Evolutionary conservation across 345 rosid genomes (phyloP).

Genomic region (Syzygium aromaticum): DNA sequence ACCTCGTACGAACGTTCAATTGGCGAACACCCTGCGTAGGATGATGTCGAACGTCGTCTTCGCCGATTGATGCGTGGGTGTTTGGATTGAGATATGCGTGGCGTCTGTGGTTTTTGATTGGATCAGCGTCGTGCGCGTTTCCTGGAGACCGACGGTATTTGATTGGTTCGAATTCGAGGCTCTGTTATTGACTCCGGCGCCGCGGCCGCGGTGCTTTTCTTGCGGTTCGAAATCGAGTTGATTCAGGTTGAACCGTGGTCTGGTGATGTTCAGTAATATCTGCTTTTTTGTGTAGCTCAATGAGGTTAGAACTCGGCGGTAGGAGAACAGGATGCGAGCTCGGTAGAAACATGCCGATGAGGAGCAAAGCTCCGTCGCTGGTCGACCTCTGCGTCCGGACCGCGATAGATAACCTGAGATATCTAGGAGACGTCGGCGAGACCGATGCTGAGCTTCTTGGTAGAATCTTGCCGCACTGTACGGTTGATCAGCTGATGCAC

Average conservation of each 20-base stretch:
- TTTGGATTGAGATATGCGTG: neutral
- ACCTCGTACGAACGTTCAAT: neutral
- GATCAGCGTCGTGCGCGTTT: neutral
- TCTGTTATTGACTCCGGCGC: neutral
- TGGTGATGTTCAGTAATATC: neutral
- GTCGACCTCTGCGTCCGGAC: conserved; percentile 67
- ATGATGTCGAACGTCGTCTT: neutral
- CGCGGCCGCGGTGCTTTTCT: neutral
- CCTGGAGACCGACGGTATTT: neutral
- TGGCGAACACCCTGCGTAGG: neutral
- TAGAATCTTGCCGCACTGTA: conserved; percentile 60
- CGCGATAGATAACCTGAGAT: conserved; percentile 48
- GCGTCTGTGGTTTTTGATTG: neutral
- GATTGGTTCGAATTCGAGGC: neutral
- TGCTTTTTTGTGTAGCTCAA: neutral
- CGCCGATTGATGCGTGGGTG: neutral
- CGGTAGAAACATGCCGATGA: neutral
- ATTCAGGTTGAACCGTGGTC: neutral
- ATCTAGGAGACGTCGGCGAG: conserved; percentile 86
- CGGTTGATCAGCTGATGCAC: conserved; percentile 67
- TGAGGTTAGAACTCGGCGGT: neutral
- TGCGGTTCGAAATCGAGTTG: neutral
- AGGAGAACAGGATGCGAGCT: neutral
- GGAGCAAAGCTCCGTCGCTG: conserved; percentile 47
- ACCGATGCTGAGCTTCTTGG: conserved; percentile 70